phyloP scores from a whole-genome alignment of 169 alveolate species.

The Cryptosporidium andersoni region DNA sequence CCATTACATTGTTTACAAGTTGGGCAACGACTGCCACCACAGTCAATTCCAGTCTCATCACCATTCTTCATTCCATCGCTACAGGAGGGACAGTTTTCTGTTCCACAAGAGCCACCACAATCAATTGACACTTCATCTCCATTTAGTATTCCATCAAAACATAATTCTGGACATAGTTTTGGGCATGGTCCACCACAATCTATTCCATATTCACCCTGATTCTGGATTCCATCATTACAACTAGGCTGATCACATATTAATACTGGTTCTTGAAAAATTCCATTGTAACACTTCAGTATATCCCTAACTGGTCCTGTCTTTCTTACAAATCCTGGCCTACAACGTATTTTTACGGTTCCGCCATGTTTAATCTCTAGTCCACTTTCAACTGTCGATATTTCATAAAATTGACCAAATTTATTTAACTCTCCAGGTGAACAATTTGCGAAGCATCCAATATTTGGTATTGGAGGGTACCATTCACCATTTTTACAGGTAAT shows the following conservation, averaged over 20 bases:
- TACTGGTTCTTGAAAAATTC: slow-evolving; percentile 39
- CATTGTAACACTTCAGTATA: slow-evolving; percentile 29
- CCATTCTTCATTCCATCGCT: slow-evolving; percentile 53
- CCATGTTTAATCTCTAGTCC: slow-evolving; percentile 29
- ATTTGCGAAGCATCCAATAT: slow-evolving; percentile 30
- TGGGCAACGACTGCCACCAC: slow-evolving; percentile 70
- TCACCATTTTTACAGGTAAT: slow-evolving; percentile 61
- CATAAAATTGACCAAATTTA: slow-evolving; percentile 16
- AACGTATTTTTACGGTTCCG: slow-evolving; percentile 17
- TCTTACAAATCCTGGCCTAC: slow-evolving; percentile 53
- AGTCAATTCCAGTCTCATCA: slow-evolving; percentile 65
- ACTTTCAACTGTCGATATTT: slow-evolving; percentile 4
- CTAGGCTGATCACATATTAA: slow-evolving; percentile 53
- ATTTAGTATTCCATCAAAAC: slow-evolving; percentile 65
- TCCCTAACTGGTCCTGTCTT: slow-evolving; percentile 58
- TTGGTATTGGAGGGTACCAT: slow-evolving; percentile 58
- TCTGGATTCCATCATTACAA: slow-evolving; percentile 68
- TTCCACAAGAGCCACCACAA: slow-evolving; percentile 67
- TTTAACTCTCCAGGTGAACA: slow-evolving; percentile 4
- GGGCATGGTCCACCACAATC: slow-evolving; percentile 72
- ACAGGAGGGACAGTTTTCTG: slow-evolving; percentile 37
- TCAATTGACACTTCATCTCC: slow-evolving; percentile 65
- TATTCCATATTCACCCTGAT: slow-evolving; percentile 70
- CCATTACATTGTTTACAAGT: slow-evolving; percentile 65
- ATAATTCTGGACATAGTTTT: slow-evolving; percentile 51